phyloP scores from a whole-genome alignment of 1,284 basidiomycete species.

The Ceraceosorus guamensis region DNA sequence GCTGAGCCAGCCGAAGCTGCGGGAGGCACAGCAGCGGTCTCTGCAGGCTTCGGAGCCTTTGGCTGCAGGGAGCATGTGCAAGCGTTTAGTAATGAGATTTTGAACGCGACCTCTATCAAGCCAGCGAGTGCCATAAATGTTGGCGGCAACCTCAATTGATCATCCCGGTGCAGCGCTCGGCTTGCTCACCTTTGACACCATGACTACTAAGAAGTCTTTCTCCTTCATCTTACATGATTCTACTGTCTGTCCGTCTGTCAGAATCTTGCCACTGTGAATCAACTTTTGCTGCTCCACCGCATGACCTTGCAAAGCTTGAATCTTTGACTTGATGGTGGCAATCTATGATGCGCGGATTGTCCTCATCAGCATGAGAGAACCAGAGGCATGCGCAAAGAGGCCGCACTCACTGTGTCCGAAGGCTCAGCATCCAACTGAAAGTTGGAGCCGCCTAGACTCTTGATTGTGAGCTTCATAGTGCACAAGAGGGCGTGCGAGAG shows the following conservation, averaged over 20 bases:
- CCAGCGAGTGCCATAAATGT: neutral
- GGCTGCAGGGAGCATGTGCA: conserved; percentile 1
- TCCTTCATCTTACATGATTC: conserved; percentile 89
- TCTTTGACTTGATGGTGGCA: conserved; percentile 74
- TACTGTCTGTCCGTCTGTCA: conserved; percentile 79
- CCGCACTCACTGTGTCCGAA: conserved; percentile 26
- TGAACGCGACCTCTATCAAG: neutral
- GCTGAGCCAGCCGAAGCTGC: conserved; percentile 18
- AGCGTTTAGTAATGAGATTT: neutral
- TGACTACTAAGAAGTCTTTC: conserved; percentile 96
- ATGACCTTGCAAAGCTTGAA: conserved; percentile 69
- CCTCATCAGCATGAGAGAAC: neutral
- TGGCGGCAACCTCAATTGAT: too few species aligned
- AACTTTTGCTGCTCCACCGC: conserved; percentile 74
- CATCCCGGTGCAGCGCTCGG: too few species aligned
- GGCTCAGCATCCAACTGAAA: conserved; percentile 45
- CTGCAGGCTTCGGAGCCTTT: neutral
- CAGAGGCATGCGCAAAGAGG: neutral
- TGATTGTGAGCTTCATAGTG: conserved; percentile 45
- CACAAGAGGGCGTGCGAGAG: too few species aligned
- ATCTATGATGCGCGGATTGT: conserved; percentile 47
- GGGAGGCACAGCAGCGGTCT: neutral
- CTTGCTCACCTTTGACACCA: conserved; percentile 80
- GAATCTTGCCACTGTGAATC: conserved; percentile 92
- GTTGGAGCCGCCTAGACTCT: conserved; percentile 44